These are phyloP conservation scores for Tilletiaria anomala DNA, from an alignment of 1,284 basidiomycete genomes.

Conservation along the genomic window DNA sequence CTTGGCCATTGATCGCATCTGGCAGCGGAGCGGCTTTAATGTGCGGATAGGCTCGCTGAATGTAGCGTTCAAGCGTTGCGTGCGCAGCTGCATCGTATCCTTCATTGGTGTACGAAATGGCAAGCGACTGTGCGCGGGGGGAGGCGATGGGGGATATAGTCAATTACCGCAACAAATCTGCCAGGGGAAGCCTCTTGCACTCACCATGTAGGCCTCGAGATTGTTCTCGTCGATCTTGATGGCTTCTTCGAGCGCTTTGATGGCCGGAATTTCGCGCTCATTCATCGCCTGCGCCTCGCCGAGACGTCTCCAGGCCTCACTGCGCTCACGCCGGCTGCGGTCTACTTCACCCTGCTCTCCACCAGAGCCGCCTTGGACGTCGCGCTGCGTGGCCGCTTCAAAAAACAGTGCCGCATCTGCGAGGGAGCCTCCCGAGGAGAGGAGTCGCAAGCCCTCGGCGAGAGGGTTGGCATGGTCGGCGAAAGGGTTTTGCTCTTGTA, in stretches of 20 bases:
- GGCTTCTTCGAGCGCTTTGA: constrained; percentile 46
- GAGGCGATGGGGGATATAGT: neutral
- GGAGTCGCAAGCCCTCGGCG: constrained; percentile 48
- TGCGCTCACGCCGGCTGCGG: constrained; percentile 40
- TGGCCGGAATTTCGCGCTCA: constrained; percentile 52
- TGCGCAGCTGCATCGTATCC: constrained; percentile 77
- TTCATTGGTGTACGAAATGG: constrained; percentile 96
- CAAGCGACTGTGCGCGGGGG: constrained; percentile 49
- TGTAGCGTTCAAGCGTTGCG: constrained; percentile 73
- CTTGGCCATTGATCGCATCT: constrained; percentile 49
- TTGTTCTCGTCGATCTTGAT: constrained; percentile 57
- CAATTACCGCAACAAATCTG: neutral
- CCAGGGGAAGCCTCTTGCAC: too few species aligned
- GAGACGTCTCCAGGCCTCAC: constrained; percentile 81
- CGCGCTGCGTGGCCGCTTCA: constrained; percentile 55
- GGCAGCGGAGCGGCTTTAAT: constrained; percentile 43
- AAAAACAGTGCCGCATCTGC: constrained; percentile 69
- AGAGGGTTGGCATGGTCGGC: constrained; percentile 46
- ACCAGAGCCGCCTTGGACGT: constrained; percentile 12
- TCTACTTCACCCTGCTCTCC: constrained; percentile 51
- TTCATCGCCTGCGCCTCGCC: constrained; percentile 94
- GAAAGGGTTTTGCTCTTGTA: constrained; percentile 50
- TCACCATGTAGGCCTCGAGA: constrained; percentile 45
- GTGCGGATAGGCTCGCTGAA: constrained; percentile 59
- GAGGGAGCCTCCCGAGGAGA: constrained; percentile 63